Conservation (phyloP, 176 grass and related monocot species). For the Zea luxurians region DNA sequence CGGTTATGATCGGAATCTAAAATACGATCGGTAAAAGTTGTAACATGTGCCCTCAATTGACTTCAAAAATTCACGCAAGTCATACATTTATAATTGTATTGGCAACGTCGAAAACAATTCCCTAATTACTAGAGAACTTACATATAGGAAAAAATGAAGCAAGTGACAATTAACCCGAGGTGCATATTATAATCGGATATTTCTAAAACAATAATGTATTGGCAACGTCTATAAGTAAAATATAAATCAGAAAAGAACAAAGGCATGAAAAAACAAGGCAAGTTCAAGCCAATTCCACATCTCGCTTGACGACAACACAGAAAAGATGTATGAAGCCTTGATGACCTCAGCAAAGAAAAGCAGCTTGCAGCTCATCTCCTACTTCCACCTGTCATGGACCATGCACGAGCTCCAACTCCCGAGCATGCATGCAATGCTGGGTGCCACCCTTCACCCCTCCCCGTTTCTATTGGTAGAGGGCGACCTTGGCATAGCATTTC, state of each 20-base stretch:
- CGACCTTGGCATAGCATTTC: background rate
- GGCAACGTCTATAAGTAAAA: background rate
- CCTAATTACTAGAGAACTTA: background rate
- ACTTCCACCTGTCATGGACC: background rate
- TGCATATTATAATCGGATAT: background rate
- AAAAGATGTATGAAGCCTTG: background rate
- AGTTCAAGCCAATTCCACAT: background rate
- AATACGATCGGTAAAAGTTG: too few species aligned
- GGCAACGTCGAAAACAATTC: too few species aligned
- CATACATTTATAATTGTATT: too few species aligned
- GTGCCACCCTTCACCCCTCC: background rate
- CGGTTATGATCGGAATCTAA: too few species aligned
- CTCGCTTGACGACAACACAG: constrained; percentile 4
- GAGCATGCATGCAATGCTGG: background rate
- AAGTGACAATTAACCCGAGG: background rate
- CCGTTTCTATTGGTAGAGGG: background rate
- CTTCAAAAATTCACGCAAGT: too few species aligned
- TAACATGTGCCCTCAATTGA: too few species aligned
- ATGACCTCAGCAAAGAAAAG: background rate
- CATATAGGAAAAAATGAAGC: background rate
- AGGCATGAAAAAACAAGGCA: constrained; percentile 6
- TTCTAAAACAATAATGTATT: background rate
- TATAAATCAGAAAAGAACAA: background rate
- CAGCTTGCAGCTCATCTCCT: background rate
- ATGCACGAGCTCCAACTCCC: background rate